phyloP scores from a whole-genome alignment of 2,329 filamentous ascomycete genomes.

The Neonectria punicea region DNA sequence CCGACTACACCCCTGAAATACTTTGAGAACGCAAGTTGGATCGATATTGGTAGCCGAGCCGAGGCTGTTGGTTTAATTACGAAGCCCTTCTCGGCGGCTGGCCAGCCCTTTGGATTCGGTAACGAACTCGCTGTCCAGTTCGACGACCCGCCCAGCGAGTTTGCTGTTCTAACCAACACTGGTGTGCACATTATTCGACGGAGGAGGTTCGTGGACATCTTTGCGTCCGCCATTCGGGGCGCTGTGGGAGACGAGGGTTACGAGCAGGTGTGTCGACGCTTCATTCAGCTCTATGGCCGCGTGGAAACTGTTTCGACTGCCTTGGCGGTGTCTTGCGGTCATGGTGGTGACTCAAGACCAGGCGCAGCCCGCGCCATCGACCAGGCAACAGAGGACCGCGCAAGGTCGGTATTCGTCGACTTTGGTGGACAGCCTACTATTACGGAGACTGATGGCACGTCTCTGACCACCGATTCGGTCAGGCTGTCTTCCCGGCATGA shows the following conservation, averaged over 20 bases:
- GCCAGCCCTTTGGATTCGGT: slow-evolving; percentile 81
- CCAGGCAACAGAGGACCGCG: slow-evolving; percentile 85
- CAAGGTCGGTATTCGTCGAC: slow-evolving; percentile 89
- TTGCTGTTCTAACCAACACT: slow-evolving; percentile 90
- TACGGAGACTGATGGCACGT: slow-evolving; percentile 78
- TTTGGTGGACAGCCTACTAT: slow-evolving; percentile 89
- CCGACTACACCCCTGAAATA: slow-evolving; percentile 67
- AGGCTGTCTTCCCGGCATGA: slow-evolving; percentile 89
- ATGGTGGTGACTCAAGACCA: slow-evolving; percentile 79
- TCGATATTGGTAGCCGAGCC: slow-evolving; percentile 77
- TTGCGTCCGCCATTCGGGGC: slow-evolving; percentile 82
- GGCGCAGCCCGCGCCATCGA: slow-evolving; percentile 83
- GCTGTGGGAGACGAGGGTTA: slow-evolving; percentile 81
- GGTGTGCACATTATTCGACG: slow-evolving; percentile 89
- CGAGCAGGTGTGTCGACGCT: slow-evolving; percentile 83
- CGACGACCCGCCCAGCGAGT: slow-evolving; percentile 81
- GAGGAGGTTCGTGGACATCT: slow-evolving; percentile 88
- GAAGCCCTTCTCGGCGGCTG: slow-evolving; percentile 74
- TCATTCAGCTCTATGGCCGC: slow-evolving; percentile 87
- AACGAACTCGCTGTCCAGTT: slow-evolving; percentile 98
- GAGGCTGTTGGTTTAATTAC: slow-evolving; percentile 84
- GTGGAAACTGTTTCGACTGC: slow-evolving; percentile 91
- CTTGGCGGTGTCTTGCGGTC: slow-evolving; percentile 92
- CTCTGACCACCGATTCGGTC: slow-evolving; percentile 82
- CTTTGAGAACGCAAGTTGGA: slow-evolving; percentile 83